These are phyloP conservation scores for Cutaneotrichosporon spelunceum DNA, from an alignment of 1,284 basidiomycete genomes.

Conservation along the genomic window DNA sequence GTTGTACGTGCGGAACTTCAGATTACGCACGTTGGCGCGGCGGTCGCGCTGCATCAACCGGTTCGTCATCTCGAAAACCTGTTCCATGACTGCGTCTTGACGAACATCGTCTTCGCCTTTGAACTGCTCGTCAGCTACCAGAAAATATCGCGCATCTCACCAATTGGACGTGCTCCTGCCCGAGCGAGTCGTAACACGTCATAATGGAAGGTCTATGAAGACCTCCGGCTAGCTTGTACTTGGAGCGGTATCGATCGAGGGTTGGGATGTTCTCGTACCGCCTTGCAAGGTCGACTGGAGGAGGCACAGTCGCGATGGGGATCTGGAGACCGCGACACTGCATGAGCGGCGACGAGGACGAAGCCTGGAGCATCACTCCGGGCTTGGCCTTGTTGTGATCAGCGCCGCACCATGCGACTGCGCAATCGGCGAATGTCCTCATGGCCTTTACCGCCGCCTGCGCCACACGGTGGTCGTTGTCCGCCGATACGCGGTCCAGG, in stretches of 20 bases:
- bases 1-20: conserved; percentile 79
- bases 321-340: conserved; percentile 56
- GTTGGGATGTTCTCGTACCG: conserved; percentile 66
- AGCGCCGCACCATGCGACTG: conserved; percentile 63
- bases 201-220: conserved; percentile 79
- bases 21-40: conserved; percentile 67
- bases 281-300: conserved; percentile 68
- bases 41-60: conserved; percentile 69
- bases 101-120: conserved; percentile 90
- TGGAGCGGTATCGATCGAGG: conserved; percentile 62
- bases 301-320: conserved; percentile 73
- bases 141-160: conserved; percentile 55
- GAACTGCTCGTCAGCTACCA: conserved; percentile 59
- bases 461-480: conserved; percentile 65
- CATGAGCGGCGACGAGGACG: conserved; percentile 14
- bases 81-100: conserved; percentile 98
- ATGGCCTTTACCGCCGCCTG: conserved; percentile 57
- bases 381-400: conserved; percentile 17
- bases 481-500: conserved; percentile 65
- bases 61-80: conserved; percentile 91
- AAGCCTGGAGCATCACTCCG: not conserved
- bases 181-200: conserved; percentile 67
- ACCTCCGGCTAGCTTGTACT: conserved; percentile 72
- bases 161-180: conserved; percentile 70
- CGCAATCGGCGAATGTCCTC: conserved; percentile 67